Conservation (phyloP, 2,329 filamentous ascomycete genomes). For the Xylariaceae sp. region DNA sequence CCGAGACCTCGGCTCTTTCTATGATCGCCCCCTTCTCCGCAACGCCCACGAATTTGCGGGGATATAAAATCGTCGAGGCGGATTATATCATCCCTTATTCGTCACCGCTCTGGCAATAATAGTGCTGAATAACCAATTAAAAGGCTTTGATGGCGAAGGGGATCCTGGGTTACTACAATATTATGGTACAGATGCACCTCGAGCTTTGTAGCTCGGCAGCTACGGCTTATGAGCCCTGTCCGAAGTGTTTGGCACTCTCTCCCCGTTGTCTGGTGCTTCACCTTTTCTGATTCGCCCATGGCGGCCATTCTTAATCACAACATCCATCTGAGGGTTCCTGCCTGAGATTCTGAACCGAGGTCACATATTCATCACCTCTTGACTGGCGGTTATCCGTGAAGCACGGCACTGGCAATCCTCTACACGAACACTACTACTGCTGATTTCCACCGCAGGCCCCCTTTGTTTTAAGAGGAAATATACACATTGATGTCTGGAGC, state of each 20-base stretch:
- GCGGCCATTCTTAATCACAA: not conserved
- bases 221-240: not conserved
- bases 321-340: not conserved
- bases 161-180: constrained; percentile 1
- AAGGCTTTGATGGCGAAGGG: constrained; percentile 13
- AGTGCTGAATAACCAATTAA: constrained; percentile 9
- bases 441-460: too few species aligned
- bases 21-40: not conserved
- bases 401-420: too few species aligned
- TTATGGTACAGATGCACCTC: constrained; percentile 1
- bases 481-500: not conserved
- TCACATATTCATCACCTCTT: not conserved
- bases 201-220: not conserved
- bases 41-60: constrained; percentile 4
- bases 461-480: not conserved
- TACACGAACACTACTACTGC: too few species aligned
- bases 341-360: not conserved
- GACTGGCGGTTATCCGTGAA: too few species aligned
- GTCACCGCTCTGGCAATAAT: not conserved
- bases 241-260: not conserved
- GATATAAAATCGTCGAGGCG: not conserved
- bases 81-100: not conserved
- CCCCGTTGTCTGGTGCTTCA: not conserved
- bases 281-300: not conserved
- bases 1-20: not conserved